Evolutionary conservation across 306 rosid genomes (phyloP), one percentile per base, ranked within the genome.

Genomic region (Arachis hypogaea): DNA sequence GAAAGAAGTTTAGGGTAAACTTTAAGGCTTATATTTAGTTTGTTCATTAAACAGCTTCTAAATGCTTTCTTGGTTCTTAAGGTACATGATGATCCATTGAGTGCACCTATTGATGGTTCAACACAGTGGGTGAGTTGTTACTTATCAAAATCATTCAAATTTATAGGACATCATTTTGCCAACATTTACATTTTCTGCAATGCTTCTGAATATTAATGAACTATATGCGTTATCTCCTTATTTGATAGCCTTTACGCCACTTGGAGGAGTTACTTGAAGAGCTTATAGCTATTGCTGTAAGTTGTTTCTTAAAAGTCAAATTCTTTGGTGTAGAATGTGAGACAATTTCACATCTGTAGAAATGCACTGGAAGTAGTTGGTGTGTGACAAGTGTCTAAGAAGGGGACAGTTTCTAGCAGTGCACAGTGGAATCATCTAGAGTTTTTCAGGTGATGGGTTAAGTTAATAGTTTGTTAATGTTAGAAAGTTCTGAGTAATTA

Each of bases 31-130:
- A 28, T 64, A 18, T 33, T 77, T 70, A 66, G 51, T 56, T 82
- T 66, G 6, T 80, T 57, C 41, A 12, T 54, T 43, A 55, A 4
- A 40, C 42, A 56, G 54, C 55, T 82, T 76, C 74, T 79, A 41
- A 66, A 66, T 51, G 47, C 40, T 63, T 62, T 69, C 7, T 80
- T 64, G 68, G 79, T 6, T 62, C 59, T 79, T 54, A 77, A 94
- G 98, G 98, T 94, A 68, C 98, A 94, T 29, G 97, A 94, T 73
- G 92, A 94, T 90, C 98, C 98, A 47, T 62, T 92, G 81, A 86
- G 80, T 51, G 96, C 98, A 9, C 98, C 98, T 33, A 93, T 92
- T 63, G 98, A 94, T 84, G 98, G 96, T 80, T 97, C 97, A 14
- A 94, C 97, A 10, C 98, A 94, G 67, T 91, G 98, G 98, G 98